Conservation (phyloP, 169 alveolate species). For the Plasmodium adleri region DNA sequence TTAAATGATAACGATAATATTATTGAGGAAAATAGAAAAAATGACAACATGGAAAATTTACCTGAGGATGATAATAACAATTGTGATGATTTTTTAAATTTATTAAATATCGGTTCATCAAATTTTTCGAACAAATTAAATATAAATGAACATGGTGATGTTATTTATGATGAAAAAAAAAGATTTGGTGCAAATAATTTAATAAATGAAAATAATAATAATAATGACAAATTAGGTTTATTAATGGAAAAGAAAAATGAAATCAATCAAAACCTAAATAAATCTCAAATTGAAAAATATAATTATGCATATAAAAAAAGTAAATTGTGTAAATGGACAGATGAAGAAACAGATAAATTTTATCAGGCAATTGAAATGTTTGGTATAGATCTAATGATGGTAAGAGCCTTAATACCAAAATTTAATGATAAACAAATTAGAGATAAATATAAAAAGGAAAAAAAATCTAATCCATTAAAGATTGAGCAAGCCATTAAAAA, state of each 20-base stretch:
- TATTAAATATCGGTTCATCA: conserved; percentile 10
- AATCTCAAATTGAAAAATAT: conserved; percentile 69
- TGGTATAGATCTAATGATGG: conserved; percentile 85
- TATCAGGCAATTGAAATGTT: conserved; percentile 84
- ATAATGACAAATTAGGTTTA: conserved; percentile 19
- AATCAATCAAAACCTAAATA: conserved; percentile 36
- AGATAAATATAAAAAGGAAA: conserved; percentile 85
- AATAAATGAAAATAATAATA: conserved; percentile 24
- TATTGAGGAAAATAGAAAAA: background rate
- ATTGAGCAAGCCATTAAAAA: conserved; percentile 79
- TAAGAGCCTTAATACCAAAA: conserved; percentile 82
- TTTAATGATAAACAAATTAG: conserved; percentile 84
- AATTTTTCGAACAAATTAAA: conserved; percentile 39
- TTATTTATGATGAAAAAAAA: conserved; percentile 53
- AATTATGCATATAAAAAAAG: conserved; percentile 82
- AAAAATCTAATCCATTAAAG: conserved; percentile 79
- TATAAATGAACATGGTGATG: conserved; percentile 55
- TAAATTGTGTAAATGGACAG: conserved; percentile 82
- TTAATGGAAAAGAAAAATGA: conserved; percentile 29
- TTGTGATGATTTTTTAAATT: conserved; percentile 38
- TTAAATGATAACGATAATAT: background rate
- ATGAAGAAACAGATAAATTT: conserved; percentile 82
- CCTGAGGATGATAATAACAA: background rate
- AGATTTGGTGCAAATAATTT: conserved; percentile 20
- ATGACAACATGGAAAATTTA: background rate